Conservation (phyloP, 306 rosid genomes). For the Cucurbita moschata region DNA sequence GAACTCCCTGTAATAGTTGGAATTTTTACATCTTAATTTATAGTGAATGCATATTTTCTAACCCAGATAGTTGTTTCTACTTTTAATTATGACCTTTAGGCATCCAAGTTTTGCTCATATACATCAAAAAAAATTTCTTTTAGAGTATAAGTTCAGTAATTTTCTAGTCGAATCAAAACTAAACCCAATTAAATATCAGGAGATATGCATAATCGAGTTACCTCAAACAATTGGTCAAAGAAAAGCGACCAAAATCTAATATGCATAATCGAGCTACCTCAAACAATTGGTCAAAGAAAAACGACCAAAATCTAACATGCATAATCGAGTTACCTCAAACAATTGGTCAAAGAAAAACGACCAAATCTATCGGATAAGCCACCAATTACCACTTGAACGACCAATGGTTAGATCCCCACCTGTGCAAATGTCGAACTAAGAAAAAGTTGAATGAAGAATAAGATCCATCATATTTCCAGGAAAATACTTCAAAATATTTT, state of each 20-base stretch:
- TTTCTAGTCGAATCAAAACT: neutral
- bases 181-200: neutral
- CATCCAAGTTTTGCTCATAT: neutral
- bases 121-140: neutral
- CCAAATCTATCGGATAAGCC: too few species aligned
- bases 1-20: neutral
- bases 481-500: neutral
- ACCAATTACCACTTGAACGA: too few species aligned
- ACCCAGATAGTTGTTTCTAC: neutral
- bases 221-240: neutral
- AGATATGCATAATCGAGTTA: neutral
- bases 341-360: neutral
- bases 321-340: neutral
- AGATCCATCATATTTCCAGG: neutral
- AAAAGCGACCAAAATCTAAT: neutral
- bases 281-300: neutral
- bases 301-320: neutral
- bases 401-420: too few species aligned
- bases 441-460: neutral
- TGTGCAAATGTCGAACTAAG: too few species aligned
- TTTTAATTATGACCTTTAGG: neutral
- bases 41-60: neutral
- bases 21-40: neutral
- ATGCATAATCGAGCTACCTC: neutral
- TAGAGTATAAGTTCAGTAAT: neutral